phyloP scores from a whole-genome alignment of 2,329 filamentous ascomycete genomes.

The Pseudogymnoascus sp. region DNA sequence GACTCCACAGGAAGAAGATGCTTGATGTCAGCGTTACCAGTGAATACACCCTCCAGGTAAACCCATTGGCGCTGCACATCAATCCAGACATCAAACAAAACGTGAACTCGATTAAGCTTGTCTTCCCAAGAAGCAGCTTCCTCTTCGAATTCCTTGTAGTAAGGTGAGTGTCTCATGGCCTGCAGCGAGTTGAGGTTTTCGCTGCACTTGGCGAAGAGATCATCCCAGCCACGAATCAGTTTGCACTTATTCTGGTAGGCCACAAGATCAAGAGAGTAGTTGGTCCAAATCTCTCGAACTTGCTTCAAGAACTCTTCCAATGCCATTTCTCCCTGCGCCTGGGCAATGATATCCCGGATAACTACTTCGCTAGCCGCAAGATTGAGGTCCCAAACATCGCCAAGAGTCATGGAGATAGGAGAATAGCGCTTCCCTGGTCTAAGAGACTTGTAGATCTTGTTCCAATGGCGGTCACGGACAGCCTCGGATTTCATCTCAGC shows the following conservation, averaged over 20 bases:
- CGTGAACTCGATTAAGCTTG: constrained; percentile 92
- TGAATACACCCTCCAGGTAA: constrained; percentile 97
- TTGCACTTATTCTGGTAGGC: constrained; percentile 98
- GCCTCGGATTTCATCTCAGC: constrained; percentile 93
- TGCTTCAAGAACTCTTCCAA: constrained; percentile 95
- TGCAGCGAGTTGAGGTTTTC: constrained; percentile 96
- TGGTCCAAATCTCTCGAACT: constrained; percentile 94
- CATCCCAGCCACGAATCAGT: constrained; percentile 95
- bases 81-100: constrained; percentile 99
- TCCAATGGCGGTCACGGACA: constrained; percentile 93
- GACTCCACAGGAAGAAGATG: constrained; percentile 94
- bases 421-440: constrained; percentile 92
- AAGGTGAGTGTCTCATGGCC: constrained; percentile 97
- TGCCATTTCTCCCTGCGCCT: constrained; percentile 97
- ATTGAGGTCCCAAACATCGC: constrained; percentile 97
- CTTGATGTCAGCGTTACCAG: constrained; percentile 97
- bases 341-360: constrained; percentile 86
- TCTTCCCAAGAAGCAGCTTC: constrained; percentile 97
- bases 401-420: constrained; percentile 88
- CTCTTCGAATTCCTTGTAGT: constrained; percentile 99
- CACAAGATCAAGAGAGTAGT: constrained; percentile 87
- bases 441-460: constrained; percentile 93
- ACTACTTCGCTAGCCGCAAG: constrained; percentile 77
- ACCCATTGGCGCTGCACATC: constrained; percentile 99
- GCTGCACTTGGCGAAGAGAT: constrained; percentile 95